Evolutionary conservation across 805 yeast genomes (phyloP).

Genomic region (Yarrowia sp.): DNA sequence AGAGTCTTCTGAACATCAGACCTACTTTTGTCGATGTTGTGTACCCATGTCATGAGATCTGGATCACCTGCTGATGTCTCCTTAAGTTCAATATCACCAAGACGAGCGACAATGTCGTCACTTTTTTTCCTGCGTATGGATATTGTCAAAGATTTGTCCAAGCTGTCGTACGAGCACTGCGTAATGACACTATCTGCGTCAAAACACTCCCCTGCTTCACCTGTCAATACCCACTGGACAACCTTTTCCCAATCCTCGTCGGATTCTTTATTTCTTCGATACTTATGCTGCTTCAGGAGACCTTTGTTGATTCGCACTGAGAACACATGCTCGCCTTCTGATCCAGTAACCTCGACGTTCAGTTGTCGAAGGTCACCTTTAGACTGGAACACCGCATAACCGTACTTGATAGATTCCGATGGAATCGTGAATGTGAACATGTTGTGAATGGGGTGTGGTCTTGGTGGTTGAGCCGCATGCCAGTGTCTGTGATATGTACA

Average conservation of each 20-base stretch:
- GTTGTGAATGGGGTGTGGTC: not conserved
- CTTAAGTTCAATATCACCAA: constrained; percentile 10
- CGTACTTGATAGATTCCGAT: not conserved
- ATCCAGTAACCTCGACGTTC: constrained; percentile 13
- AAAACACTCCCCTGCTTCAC: not conserved
- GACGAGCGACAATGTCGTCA: not conserved
- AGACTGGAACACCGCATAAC: constrained; percentile 12
- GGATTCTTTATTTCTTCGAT: constrained; percentile 21
- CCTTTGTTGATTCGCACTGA: constrained; percentile 4
- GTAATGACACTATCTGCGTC: not conserved
- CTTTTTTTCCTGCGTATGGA: constrained; percentile 9
- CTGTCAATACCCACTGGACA: constrained; percentile 20
- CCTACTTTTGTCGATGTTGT: constrained; percentile 4
- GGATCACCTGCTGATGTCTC: constrained; percentile 4
- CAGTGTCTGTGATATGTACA: no score
- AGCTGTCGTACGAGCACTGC: constrained; percentile 5
- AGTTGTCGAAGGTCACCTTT: constrained; percentile 8
- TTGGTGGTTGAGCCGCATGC: not conserved
- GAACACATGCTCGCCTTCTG: constrained; percentile 12
- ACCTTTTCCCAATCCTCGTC: constrained; percentile 18
- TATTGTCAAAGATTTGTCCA: constrained; percentile 16
- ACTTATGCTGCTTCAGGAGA: constrained; percentile 1
- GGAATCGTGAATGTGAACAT: constrained; percentile 14
- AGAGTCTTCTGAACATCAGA: not conserved
- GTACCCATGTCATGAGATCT: constrained; percentile 11